A percentile compares a stretch with the other conserved stretches of the same genome.
Conservation (phyloP, 2,329 filamentous ascomycete species). For the Fusarium solani-melongenae region DNA sequence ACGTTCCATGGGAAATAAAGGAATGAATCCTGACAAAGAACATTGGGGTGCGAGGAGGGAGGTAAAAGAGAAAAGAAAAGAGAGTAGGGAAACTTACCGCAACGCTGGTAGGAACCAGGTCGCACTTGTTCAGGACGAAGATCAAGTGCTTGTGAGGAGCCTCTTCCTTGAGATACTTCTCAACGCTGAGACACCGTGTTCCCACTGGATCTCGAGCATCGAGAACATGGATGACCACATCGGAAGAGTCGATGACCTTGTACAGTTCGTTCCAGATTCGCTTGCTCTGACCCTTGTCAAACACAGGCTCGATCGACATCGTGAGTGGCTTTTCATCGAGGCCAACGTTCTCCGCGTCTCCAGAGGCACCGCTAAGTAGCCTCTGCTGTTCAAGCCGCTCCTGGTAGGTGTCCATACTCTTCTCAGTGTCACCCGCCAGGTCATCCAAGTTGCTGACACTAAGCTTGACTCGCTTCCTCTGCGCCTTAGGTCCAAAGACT, state of each 20-base stretch:
- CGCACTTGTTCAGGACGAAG: constrained; percentile 62
- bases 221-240: constrained; percentile 94
- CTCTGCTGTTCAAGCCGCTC: constrained; percentile 84
- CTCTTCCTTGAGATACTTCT: constrained; percentile 94
- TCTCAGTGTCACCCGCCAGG: constrained; percentile 81
- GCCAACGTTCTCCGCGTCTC: constrained; percentile 63
- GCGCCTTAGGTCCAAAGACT: constrained; percentile 93
- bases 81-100: constrained; percentile 78
- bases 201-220: constrained; percentile 91
- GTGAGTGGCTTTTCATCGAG: constrained; percentile 56
- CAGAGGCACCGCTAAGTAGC: constrained; percentile 77
- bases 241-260: constrained; percentile 94
- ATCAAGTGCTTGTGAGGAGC: constrained; percentile 93
- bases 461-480: constrained; percentile 92
- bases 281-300: constrained; percentile 94
- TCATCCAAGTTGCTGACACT: constrained; percentile 84
- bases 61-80: constrained; percentile 37
- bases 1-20: constrained; percentile 77
- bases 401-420: constrained; percentile 83
- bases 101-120: constrained; percentile 90
- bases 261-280: constrained; percentile 97
- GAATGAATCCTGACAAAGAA: constrained; percentile 86
- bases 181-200: constrained; percentile 80
- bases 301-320: constrained; percentile 84
- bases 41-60: constrained; percentile 68